Base-by-base conservation (phyloP, 2,329 filamentous ascomycete species). In the Raffaelea arxii region DNA sequence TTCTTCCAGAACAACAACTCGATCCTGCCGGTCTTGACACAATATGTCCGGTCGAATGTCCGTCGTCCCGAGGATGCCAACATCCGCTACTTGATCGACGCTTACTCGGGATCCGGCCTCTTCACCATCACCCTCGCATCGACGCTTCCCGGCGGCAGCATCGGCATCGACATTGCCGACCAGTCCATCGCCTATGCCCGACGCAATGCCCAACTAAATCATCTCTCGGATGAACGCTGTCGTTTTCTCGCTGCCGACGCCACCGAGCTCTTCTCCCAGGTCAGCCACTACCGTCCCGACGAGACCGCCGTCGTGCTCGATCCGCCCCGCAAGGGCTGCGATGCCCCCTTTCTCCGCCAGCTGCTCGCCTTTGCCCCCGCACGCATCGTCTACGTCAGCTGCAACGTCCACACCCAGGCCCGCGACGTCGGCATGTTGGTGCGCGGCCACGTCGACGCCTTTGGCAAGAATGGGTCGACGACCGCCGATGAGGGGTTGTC, bases 1-100 rank as follows among this genome's bases (percentile, higher is more conserved):
- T 98, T 98, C 71, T 98, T 98, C 77, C 92, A 98, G 62, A 98
- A 98, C 74, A 98, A 98, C 76, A 97, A 97, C 72, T 94, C 89
- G 46, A 97, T 98, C 65, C 82, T 98, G 22, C 80, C 86, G 25
- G 68, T 71, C 16, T 94, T 97, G 66, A 94, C 89, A 14, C 75
- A 80, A 54, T 95, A 94, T 69, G 86, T 97, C 61, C 85, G 88
- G 52, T 74, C 84, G 32, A 78, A 84, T 63, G 85, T 91, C 58
- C 71, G 90, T 2, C 82, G 27, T 9, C 27, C 19, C 32, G 32
- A 36, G 7, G 32, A 36, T 66, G 44, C n/a, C 16, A n/a, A 18
- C 23, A 81, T 95, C 65, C 85, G 83, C 56, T 89, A 94, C 67
- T 82, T 98, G 39, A 91, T 98, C 55, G 92, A 98, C 69, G 92